Evolutionary conservation across 768 basidiomycete species (phyloP).

Genomic region (Serendipita indica): DNA sequence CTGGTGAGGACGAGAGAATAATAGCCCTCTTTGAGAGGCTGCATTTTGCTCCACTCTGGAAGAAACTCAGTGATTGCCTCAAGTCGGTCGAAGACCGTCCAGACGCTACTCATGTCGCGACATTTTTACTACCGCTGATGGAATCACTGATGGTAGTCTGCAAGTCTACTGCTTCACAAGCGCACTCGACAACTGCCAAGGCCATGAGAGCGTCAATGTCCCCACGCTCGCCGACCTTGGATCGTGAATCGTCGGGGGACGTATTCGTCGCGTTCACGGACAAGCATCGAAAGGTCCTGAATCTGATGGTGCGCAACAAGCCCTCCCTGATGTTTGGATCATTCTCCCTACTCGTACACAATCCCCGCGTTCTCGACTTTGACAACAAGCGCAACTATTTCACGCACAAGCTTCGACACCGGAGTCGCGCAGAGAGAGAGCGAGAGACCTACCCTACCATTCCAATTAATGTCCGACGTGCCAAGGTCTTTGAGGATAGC

Average conservation of each 20-base stretch:
- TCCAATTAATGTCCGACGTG: constrained; percentile 77
- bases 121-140: constrained; percentile 83
- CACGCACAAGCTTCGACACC: constrained; percentile 77
- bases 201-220: constrained; percentile 49
- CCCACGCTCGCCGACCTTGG: constrained; percentile 28
- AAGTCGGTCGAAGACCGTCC: constrained; percentile 64
- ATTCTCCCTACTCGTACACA: constrained; percentile 90
- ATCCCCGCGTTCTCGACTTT: constrained; percentile 92
- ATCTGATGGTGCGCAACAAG: constrained; percentile 96
- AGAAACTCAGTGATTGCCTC: constrained; percentile 77
- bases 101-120: constrained; percentile 76
- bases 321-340: constrained; percentile 96
- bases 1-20: constrained; percentile 49
- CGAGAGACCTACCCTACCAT: constrained; percentile 73
- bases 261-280: constrained; percentile 90
- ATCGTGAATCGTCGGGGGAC: constrained; percentile 63
- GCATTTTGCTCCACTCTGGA: constrained; percentile 80
- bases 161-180: constrained; percentile 74
- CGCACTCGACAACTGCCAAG: constrained; percentile 32
- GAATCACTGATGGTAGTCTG: constrained; percentile 97
- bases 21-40: constrained; percentile 83
- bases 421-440: constrained; percentile 36
- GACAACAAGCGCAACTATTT: constrained; percentile 99
- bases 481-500: constrained; percentile 93
- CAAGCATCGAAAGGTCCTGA: constrained; percentile 81